Evolutionary conservation across 768 basidiomycete species (phyloP), one percentile per base, ranked within the genome.

Genomic region (Paxillus rubicundulus): DNA sequence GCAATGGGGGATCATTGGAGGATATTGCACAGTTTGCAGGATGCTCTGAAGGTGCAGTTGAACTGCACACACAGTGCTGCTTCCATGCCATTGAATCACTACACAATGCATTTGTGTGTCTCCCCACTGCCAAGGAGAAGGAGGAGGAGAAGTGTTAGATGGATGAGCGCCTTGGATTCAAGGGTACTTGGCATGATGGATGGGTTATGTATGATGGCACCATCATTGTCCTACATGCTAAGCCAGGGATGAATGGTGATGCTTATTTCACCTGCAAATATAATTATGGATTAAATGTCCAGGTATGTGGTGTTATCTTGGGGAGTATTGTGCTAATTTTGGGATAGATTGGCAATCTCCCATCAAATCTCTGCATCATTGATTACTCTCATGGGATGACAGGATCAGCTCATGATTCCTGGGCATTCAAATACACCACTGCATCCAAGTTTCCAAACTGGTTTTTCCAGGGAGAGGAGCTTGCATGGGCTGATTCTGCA

Each of bases 141-240:
- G 72, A 72, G 36, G 37, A 17, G 1, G 70, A 73, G 41, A 73
- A 74, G 55, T 12, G 27, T 13, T 74, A 70, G 72, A 64, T 74
- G 5, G 71, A 71, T 32, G 9, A 65, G 2, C 65, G 65, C 32
- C 14, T 72, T 10, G 68, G 67, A 2, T 73, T 69, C 40, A 27
- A 39, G 28, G 68, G 68, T 14, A 16, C 58, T 8, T 74, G 69
- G 71, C 50, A 66, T 16, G 71, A 75, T 6, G 72, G 72, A 2
- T 74, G 63, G 60, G 32, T 70, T 1, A 72, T 69, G 64, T 70
- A 70, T 49, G 70, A 72, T 61, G 71, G 70, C 1, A 73, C 70
- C 0, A 68, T 68, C 50, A 62, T 72, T 14, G 59, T 61, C 9
- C 60, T 71, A 2, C 66, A 60, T 41, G 24, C 45, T 9, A 69